Percentiles rank a stretch among this genome's conserved stretches.
These are phyloP conservation scores for Hypoxylon sp. DNA, from an alignment of 2,329 filamentous ascomycete species.

Conservation along the genomic window DNA sequence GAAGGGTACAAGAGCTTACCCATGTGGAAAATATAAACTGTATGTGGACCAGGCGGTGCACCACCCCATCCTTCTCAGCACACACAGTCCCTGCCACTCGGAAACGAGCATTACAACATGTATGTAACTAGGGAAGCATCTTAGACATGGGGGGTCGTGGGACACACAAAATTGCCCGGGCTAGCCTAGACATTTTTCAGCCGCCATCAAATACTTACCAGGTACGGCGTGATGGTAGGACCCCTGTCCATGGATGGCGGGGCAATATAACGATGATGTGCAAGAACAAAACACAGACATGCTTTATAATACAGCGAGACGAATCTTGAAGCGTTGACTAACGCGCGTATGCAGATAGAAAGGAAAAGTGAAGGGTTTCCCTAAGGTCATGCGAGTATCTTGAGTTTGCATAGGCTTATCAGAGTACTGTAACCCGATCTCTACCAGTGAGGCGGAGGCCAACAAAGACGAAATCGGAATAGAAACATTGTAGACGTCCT, in stretches of 20 bases:
- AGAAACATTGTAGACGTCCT: slow-evolving; percentile 31
- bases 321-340: slow-evolving; percentile 45
- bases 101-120: slow-evolving; percentile 39
- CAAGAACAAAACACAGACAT: slow-evolving; percentile 40
- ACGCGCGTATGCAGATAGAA: slow-evolving; percentile 33
- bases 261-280: slow-evolving; percentile 44
- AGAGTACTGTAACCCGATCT: slow-evolving; percentile 35
- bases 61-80: slow-evolving; percentile 40
- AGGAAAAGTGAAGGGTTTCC: slow-evolving; percentile 5
- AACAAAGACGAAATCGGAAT: slow-evolving; percentile 33
- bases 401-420: slow-evolving; percentile 41
- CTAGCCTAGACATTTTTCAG: slow-evolving; percentile 48
- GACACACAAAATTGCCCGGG: slow-evolving; percentile 46
- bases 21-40: slow-evolving; percentile 31
- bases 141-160: slow-evolving; percentile 46
- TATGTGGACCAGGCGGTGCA: slow-evolving; percentile 43
- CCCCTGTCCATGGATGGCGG: slow-evolving; percentile 39
- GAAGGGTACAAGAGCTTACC: slow-evolving; percentile 41
- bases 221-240: slow-evolving; percentile 35
- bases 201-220: slow-evolving; percentile 47
- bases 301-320: slow-evolving; percentile 26
- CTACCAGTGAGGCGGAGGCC: slow-evolving; percentile 37
- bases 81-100: slow-evolving; percentile 44
- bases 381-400: slow-evolving; percentile 37
- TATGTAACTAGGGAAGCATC: slow-evolving; percentile 49